Percentiles rank a stretch among this genome's conserved stretches.
phyloP scores from a whole-genome alignment of 768 basidiomycete genomes.

The Vararia minispora region DNA sequence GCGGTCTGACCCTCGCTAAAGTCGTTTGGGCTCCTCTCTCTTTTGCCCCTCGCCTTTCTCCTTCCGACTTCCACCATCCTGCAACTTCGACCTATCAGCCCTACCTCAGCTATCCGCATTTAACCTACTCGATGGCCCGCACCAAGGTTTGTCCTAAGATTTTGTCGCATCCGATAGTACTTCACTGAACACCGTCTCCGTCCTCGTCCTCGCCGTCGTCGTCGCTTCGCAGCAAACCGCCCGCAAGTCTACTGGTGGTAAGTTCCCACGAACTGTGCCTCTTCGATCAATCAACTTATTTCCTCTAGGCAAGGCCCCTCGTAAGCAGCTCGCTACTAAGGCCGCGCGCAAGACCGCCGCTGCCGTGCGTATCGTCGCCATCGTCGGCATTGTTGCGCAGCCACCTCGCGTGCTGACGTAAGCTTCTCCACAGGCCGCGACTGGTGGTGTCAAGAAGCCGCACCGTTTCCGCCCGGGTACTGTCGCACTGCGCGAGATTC shows the following conservation, averaged over 20 bases:
- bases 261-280: constrained; percentile 17
- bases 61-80: constrained; percentile 12
- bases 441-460: constrained; percentile 99
- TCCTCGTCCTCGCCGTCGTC: constrained; percentile 19
- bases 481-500: constrained; percentile 97
- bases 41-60: constrained; percentile 5
- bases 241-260: constrained; percentile 97
- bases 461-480: constrained; percentile 97
- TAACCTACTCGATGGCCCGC: constrained; percentile 54
- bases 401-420: constrained; percentile 10
- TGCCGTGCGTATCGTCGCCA: constrained; percentile 37
- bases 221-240: constrained; percentile 76
- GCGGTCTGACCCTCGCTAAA: no score
- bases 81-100: constrained; percentile 7
- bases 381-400: constrained; percentile 15
- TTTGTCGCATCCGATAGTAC: constrained; percentile 2
- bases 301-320: constrained; percentile 68
- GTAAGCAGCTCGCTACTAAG: constrained; percentile 94
- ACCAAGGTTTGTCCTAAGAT: constrained; percentile 51
- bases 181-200: constrained; percentile 2
- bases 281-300: constrained; percentile 18
- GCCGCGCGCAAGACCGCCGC: constrained; percentile 82
- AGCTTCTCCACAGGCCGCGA: constrained; percentile 39
- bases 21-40: no score
- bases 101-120: constrained; percentile 13